Evolutionary conservation across 768 basidiomycete genomes (phyloP), one percentile per base, ranked within the genome.

Genomic region (Trametes coccinea): DNA sequence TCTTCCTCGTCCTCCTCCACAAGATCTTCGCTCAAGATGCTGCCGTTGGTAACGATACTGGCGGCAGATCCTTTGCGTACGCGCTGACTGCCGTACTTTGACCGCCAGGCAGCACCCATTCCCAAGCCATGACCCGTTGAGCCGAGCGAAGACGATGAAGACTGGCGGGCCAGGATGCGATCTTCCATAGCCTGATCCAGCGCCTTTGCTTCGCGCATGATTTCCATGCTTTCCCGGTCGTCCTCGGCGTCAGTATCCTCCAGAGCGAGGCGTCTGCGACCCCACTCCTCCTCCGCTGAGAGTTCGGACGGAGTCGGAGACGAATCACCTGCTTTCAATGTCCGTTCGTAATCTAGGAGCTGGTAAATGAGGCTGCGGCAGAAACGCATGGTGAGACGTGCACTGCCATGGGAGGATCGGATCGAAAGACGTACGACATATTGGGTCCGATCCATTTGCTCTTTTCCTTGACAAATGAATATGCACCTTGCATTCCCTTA

Each of bases 151-250:
- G 89, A 90, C 10, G 73, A 74, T 16, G 91, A 91, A 0, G 83
- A 78, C 69, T 86, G 90, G 69, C 91, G 87, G 46, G 89, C 86
- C 51, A 92, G 76, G 53, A 89, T 78, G 60, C 92, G 88, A 62
- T 90, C 85, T 69, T 93, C 90, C 92, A 93, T 93, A 43, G 90
- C 92, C 70, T 86, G 89, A 76, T 94, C 92, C 40, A 94, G 82
- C 14, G 85, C 89, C 51, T 78, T 83, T n/a, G 92, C 92, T 76
- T 93, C 92, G 58, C 84, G 86, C 79, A 88, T 83, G 51, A 90
- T 76, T 45, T 84, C 73, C 17, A 75, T 74, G 68, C 78, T 84
- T 66, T 90, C 85, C 22, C 73, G 78, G 30, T 86, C 85, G 33
- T 80, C 75, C 46, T 83, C 83, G 34, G 80, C 77, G 51, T 78